phyloP scores from a whole-genome alignment of 345 rosid species.

The Orychophragmus violaceus region DNA sequence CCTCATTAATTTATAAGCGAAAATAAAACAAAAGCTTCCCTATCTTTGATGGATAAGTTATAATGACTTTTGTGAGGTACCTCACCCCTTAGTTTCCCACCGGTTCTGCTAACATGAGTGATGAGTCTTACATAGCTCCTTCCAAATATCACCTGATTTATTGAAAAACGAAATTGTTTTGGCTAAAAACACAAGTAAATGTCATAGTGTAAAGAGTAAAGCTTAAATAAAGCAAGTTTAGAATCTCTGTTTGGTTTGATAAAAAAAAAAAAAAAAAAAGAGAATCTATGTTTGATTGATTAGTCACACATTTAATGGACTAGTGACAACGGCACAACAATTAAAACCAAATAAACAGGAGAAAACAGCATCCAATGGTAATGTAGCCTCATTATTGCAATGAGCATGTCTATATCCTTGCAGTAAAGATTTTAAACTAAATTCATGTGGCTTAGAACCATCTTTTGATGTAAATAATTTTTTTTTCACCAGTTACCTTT shows the following conservation, averaged over 20 bases:
- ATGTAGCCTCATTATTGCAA: constrained; percentile 10
- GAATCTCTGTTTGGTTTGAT: not conserved
- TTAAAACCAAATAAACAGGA: not conserved
- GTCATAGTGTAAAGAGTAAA: not conserved
- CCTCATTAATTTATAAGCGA: not conserved
- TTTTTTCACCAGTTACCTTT: constrained; percentile 42
- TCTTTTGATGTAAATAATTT: not conserved
- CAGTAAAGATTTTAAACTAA: not conserved
- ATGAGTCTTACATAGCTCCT: constrained; percentile 90
- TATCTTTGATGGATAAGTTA: not conserved
- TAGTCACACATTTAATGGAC: not conserved
- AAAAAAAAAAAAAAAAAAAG: no score
- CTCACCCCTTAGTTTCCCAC: constrained; percentile 96
- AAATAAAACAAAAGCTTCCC: not conserved
- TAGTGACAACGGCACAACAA: not conserved
- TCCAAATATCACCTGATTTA: constrained; percentile 72
- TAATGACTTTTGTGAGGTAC: constrained; percentile 33
- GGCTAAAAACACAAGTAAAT: not conserved
- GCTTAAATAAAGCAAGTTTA: not conserved
- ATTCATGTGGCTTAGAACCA: not conserved
- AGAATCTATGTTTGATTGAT: no score
- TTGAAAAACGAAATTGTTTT: not conserved
- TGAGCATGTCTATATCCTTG: not conserved
- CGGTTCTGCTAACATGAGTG: constrained; percentile 90
- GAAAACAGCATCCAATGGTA: constrained; percentile 17